Conservation (phyloP, 495 filamentous ascomycete species). For the Halenospora varia region DNA sequence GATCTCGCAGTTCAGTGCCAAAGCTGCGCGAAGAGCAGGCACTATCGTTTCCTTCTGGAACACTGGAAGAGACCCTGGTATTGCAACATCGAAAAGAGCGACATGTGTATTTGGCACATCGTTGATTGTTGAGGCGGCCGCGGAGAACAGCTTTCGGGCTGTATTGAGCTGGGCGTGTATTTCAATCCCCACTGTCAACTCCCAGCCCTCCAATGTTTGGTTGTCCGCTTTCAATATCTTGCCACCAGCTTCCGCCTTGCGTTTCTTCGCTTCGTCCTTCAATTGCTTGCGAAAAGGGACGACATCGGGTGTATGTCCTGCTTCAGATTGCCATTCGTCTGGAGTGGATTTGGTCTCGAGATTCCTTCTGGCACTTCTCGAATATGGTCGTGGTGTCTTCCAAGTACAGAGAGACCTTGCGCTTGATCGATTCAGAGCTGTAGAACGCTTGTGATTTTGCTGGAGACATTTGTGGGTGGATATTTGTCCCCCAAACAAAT, state of each 20-base stretch:
- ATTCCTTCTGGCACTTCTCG: too few species aligned
- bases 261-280: conserved; percentile 64
- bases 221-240: conserved; percentile 42
- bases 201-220: conserved; percentile 64
- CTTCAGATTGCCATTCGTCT: too few species aligned
- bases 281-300: conserved; percentile 68
- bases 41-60: conserved; percentile 83
- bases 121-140: conserved; percentile 64
- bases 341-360: too few species aligned
- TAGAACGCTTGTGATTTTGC: too few species aligned
- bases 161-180: conserved; percentile 97
- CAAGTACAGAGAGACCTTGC: too few species aligned
- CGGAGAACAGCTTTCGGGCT: conserved; percentile 76
- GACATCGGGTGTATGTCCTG: background rate
- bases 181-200: conserved; percentile 91
- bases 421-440: too few species aligned
- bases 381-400: too few species aligned
- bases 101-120: conserved; percentile 80
- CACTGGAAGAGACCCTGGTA: conserved; percentile 82
- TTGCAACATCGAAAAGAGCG: conserved; percentile 81
- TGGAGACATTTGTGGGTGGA: conserved; percentile 36
- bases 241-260: conserved; percentile 25
- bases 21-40: conserved; percentile 82
- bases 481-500: conserved; percentile 43
- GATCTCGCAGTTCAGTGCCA: conserved; percentile 78